These are phyloP conservation scores for Didymella glomerata DNA, from an alignment of 2,329 filamentous ascomycete species.

Conservation along the genomic window DNA sequence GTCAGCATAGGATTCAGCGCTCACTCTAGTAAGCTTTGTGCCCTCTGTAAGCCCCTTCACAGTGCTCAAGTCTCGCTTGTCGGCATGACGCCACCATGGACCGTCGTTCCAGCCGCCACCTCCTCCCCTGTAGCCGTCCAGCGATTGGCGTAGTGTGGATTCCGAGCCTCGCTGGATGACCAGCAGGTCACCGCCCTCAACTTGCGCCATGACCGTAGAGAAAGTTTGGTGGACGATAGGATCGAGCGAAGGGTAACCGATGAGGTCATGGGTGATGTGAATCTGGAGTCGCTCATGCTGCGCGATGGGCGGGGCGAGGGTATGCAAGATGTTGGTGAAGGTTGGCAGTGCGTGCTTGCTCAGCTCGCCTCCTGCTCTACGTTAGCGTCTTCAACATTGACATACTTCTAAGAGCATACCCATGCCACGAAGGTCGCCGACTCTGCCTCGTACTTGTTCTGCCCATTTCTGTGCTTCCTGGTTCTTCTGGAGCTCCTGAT, in stretches of 20 bases:
- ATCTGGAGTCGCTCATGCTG: constrained; percentile 97
- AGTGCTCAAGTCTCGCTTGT: constrained; percentile 77
- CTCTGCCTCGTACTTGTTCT: constrained; percentile 90
- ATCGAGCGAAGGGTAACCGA: constrained; percentile 92
- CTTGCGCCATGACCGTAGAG: constrained; percentile 96
- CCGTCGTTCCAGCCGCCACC: constrained; percentile 86
- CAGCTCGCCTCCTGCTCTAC: constrained; percentile 74
- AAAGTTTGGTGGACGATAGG: constrained; percentile 92
- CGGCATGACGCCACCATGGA: constrained; percentile 88
- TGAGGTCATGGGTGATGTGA: constrained; percentile 95
- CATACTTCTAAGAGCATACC: constrained; percentile 60
- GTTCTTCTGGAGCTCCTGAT: constrained; percentile 94
- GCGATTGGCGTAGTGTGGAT: constrained; percentile 72
- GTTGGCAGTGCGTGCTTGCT: constrained; percentile 81
- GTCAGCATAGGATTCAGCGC: constrained; percentile 83
- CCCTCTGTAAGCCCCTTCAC: constrained; percentile 85
- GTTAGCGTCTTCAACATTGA: constrained; percentile 20
- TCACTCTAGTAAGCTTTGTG: constrained; percentile 88
- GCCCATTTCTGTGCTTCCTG: constrained; percentile 97
- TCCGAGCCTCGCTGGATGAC: constrained; percentile 95
- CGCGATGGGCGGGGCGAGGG: constrained; percentile 92
- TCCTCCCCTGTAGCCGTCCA: constrained; percentile 65
- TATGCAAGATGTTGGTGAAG: constrained; percentile 93
- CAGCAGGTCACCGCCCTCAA: constrained; percentile 93
- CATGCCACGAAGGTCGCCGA: constrained; percentile 77